Evolutionary conservation across 2,329 filamentous ascomycete genomes (phyloP), one percentile per base, ranked within the genome.

Genomic region (Rutstroemia sp.): DNA sequence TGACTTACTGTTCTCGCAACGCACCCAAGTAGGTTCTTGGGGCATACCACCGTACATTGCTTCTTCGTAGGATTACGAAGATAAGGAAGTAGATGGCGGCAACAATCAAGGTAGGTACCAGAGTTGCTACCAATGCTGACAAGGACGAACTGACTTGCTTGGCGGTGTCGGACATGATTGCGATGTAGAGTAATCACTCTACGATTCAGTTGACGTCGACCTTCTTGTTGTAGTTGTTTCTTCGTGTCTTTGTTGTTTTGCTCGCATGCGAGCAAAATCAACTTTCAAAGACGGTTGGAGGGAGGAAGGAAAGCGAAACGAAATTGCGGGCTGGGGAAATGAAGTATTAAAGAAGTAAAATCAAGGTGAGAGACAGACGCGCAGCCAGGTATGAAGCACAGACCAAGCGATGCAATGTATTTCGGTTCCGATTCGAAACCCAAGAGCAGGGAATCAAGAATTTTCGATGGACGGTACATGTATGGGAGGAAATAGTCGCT

Each of bases 11-110:
- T 39, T 77, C 71, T 14, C 76, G 74, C 59, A 85, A 66, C 16
- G 75, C 72, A 2, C 77, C 76, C 41, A 81, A 70, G 62, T 79
- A 81, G 21, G 79, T 80, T 69, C 79, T 72, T 10, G 79, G 79
- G 57, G 78, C 75, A 68, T 82, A 82, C 63, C 74, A 75, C 56
- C 79, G 71, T 53, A 71, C 74, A 51, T 79, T 70, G 3, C 69
- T 74, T 56, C 69, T 71, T 57, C 79, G 76, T 59, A 82, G 67
- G 49, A 80, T 66, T 46, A 80, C 62, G 67, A 82, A 82, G 51
- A 70, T 63, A 44, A 73, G 52, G n/a, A 75, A 39, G 38, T 78
- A 70, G 65, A 79, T 75, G 12, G 67, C 70, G n/a, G 65, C 71
- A 23, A 75, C 69, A 48, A 76, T 62, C 19, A 76, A 61, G 12